A percentile compares a stretch with the other conserved stretches of the same genome.
phyloP scores from a whole-genome alignment of 768 basidiomycete species.

The Mycena belliarum region DNA sequence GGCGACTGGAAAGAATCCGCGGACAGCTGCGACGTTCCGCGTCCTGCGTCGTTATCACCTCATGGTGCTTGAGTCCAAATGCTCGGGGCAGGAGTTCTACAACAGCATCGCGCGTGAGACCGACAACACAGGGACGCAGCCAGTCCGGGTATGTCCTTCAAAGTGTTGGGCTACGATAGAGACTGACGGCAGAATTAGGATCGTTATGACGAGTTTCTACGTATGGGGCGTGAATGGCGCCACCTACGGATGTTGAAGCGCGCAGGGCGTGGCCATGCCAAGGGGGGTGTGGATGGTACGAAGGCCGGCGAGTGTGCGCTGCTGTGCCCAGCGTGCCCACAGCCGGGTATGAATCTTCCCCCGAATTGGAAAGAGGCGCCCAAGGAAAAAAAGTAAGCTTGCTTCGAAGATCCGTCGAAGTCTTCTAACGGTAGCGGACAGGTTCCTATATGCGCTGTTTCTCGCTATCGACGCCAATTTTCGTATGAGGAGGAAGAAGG shows the following conservation, averaged over 20 bases:
- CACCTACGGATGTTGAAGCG: slow-evolving; percentile 25
- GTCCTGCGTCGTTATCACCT: no score
- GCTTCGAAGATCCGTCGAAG: background rate
- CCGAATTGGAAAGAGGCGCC: slow-evolving; percentile 6
- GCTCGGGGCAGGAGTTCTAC: background rate
- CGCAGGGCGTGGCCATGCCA: slow-evolving; percentile 11
- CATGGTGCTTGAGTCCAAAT: background rate
- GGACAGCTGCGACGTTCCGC: no score
- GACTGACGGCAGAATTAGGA: background rate
- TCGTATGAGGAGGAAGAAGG: slow-evolving; percentile 15
- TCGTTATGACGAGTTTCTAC: slow-evolving; percentile 12
- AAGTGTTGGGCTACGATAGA: background rate
- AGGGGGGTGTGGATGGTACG: background rate
- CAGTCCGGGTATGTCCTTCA: background rate
- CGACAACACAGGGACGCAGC: background rate
- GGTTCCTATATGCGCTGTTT: no score
- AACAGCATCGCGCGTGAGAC: background rate
- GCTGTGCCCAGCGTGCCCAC: slow-evolving; percentile 29
- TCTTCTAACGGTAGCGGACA: slow-evolving; percentile 17
- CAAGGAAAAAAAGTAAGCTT: slow-evolving; percentile 4
- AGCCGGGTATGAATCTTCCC: slow-evolving; percentile 27
- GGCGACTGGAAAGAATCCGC: no score
- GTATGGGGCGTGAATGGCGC: slow-evolving; percentile 15
- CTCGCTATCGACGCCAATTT: no score
- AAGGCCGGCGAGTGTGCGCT: no score